phyloP scores from a whole-genome alignment of 1,284 basidiomycete species.

The Polyporus tsugae region DNA sequence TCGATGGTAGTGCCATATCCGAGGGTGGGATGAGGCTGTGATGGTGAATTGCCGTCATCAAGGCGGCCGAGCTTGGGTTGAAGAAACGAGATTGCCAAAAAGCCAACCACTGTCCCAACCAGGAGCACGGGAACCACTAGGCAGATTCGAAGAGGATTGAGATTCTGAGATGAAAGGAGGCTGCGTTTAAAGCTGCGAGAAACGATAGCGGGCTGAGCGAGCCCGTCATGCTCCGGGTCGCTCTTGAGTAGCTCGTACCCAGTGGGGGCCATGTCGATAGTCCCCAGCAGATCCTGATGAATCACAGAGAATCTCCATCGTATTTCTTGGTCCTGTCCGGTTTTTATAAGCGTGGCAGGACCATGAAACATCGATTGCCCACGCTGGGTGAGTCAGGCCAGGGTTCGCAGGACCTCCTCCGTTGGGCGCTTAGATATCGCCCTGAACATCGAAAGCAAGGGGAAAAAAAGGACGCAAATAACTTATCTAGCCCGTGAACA shows the following conservation, averaged over 20 bases:
- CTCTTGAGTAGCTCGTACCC: constrained; percentile 30
- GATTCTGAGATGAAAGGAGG: constrained; percentile 22
- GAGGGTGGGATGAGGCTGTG: constrained; percentile 13
- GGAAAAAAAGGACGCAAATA: not conserved
- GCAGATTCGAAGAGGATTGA: constrained; percentile 31
- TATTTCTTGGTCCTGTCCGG: not conserved
- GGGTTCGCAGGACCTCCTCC: not conserved
- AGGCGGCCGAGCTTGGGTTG: constrained; percentile 32
- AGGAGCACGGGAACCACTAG: not conserved
- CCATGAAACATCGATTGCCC: constrained; percentile 2
- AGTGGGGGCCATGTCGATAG: constrained; percentile 24
- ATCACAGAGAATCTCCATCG: not conserved
- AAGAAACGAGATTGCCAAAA: constrained; percentile 24
- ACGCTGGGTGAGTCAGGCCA: constrained; percentile 12
- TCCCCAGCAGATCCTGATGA: not conserved
- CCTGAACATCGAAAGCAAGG: not conserved
- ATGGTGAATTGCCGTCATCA: constrained; percentile 12
- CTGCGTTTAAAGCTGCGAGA: constrained; percentile 23
- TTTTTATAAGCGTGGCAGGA: constrained; percentile 12
- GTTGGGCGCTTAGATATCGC: constrained; percentile 22
- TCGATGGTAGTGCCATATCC: constrained; percentile 3
- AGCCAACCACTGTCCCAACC: constrained; percentile 2
- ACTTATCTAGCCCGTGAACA: not conserved
- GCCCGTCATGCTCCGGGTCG: constrained; percentile 26
- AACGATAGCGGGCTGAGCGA: constrained; percentile 7